phyloP scores from a whole-genome alignment of 2,329 filamentous ascomycete genomes.

The Fusarium buharicum region DNA sequence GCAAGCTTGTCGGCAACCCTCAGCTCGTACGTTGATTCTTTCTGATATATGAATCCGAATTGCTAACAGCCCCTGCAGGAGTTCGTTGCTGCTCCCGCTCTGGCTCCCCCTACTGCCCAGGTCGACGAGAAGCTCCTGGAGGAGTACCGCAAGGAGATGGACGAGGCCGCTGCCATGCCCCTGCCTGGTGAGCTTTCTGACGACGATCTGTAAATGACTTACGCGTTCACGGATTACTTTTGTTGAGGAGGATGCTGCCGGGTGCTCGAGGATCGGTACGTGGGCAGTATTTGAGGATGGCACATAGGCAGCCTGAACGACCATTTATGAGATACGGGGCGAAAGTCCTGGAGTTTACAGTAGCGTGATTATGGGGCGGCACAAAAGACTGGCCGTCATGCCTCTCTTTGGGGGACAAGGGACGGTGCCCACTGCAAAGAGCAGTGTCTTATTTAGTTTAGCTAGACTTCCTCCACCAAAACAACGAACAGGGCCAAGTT shows the following conservation, averaged over 20 bases:
- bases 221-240: conserved; percentile 43
- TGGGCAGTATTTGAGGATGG: conserved; percentile 45
- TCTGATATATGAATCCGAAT: neutral
- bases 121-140: conserved; percentile 86
- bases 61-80: conserved; percentile 68
- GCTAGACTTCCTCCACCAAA: conserved; percentile 52
- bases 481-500: conserved; percentile 45
- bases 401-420: conserved; percentile 48
- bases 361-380: conserved; percentile 52
- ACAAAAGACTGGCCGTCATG: conserved; percentile 46
- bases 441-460: conserved; percentile 48
- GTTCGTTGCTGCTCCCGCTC: conserved; percentile 93
- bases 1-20: conserved; percentile 97
- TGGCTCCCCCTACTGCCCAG: conserved; percentile 90
- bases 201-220: conserved; percentile 66
- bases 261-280: conserved; percentile 37
- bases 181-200: conserved; percentile 95
- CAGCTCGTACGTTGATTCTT: conserved; percentile 34
- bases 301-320: conserved; percentile 50
- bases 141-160: conserved; percentile 90
- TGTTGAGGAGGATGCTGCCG: conserved; percentile 47
- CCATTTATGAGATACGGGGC: conserved; percentile 53
- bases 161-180: conserved; percentile 79
- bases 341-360: conserved; percentile 49
- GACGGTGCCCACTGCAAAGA: conserved; percentile 48